Conservation (phyloP, 2,329 filamentous ascomycete genomes). For the Diaporthe sp. region DNA sequence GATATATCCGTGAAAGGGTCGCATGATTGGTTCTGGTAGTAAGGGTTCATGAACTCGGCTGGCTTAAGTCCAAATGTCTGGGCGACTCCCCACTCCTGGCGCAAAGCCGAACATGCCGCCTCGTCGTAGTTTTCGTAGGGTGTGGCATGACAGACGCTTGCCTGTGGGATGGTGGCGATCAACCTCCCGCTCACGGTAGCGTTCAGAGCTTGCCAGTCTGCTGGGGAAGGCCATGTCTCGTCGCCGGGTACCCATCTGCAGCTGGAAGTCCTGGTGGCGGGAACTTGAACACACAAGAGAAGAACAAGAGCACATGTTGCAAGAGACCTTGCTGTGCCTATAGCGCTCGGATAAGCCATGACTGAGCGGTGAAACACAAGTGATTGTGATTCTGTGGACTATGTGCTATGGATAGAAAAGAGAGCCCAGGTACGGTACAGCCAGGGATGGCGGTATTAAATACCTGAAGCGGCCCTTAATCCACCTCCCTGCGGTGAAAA, state of each 20-base stretch:
- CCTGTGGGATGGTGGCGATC: conserved; percentile 62
- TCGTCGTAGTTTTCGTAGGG: conserved; percentile 53
- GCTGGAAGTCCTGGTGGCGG: background rate
- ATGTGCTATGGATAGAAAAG: background rate
- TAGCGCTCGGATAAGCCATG: background rate
- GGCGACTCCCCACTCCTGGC: background rate
- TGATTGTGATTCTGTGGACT: background rate
- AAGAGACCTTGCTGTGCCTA: background rate
- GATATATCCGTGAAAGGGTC: conserved; percentile 44
- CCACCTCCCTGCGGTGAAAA: no score
- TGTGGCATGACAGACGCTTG: conserved; percentile 57
- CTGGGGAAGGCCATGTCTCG: conserved; percentile 60
- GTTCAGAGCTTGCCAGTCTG: conserved; percentile 62
- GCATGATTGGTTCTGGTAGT: conserved; percentile 39
- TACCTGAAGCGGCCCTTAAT: background rate
- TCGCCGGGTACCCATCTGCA: conserved; percentile 53
- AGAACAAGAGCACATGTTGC: background rate
- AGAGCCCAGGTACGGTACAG: background rate
- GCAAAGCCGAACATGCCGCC: conserved; percentile 46
- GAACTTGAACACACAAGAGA: background rate
- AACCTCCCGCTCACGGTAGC: conserved; percentile 61
- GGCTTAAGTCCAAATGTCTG: background rate
- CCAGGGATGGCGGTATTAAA: background rate
- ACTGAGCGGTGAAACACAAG: background rate
- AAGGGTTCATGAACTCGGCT: conserved; percentile 48